phyloP scores from a whole-genome alignment of 2,329 filamentous ascomycete species.

The Conoideocrella luteorostrata region DNA sequence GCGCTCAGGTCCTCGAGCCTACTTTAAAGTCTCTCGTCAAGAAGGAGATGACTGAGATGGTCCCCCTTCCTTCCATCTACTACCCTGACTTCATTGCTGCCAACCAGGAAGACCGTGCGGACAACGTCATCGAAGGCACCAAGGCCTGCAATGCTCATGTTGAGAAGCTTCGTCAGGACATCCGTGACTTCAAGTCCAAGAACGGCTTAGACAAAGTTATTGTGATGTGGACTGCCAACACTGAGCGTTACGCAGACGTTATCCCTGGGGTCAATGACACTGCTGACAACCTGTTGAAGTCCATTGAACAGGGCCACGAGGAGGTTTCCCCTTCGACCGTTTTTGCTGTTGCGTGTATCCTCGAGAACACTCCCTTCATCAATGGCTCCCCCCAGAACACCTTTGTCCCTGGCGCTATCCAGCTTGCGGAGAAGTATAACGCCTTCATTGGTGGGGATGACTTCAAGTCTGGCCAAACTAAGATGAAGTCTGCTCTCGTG shows the following conservation, averaged over 20 bases:
- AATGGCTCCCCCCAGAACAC: conserved; percentile 99
- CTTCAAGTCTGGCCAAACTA: conserved; percentile 99
- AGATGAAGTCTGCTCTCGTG: conserved; percentile 99
- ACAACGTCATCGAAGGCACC: conserved; percentile 77
- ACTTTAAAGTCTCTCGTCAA: conserved; percentile 80
- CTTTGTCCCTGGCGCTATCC: conserved; percentile 86
- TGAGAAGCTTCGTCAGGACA: conserved; percentile 87
- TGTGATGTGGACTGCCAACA: conserved; percentile 98
- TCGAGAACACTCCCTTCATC: conserved; percentile 90
- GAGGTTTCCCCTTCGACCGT: conserved; percentile 95
- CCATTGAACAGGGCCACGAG: conserved; percentile 79
- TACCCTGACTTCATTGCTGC: conserved; percentile 99
- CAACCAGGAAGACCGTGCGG: conserved; percentile 94
- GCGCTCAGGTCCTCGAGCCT: conserved; percentile 92
- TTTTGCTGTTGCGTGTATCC: conserved; percentile 89
- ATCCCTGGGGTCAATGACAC: conserved; percentile 90
- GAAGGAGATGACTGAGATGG: conserved; percentile 88
- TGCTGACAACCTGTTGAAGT: conserved; percentile 82
- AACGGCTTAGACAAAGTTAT: conserved; percentile 91
- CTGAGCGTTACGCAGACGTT: conserved; percentile 90
- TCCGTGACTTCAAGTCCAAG: conserved; percentile 84
- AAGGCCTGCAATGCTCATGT: conserved; percentile 86
- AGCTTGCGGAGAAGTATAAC: conserved; percentile 78
- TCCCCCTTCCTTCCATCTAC: conserved; percentile 90
- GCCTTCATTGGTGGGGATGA: conserved; percentile 96